Evolutionary conservation across 2,329 filamentous ascomycete genomes (phyloP), one percentile per base, ranked within the genome.

Genomic region (Biscogniauxia sp.): DNA sequence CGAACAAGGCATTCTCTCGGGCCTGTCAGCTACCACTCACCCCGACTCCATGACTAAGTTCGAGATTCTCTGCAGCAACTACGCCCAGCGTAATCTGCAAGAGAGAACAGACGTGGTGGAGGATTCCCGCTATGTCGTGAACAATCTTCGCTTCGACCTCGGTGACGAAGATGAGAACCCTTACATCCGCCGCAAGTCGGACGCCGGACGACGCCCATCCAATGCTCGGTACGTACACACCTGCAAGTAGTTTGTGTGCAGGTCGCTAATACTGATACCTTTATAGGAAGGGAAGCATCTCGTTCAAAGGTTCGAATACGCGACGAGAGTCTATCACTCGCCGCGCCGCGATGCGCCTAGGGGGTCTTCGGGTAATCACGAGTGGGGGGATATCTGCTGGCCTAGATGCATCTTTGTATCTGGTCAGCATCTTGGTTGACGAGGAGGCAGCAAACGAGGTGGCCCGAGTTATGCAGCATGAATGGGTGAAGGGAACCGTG

Each of bases 71-170:
- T 93, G 90, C 81, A 90, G 89, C 75, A 87, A 91, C 66, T 86
- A 87, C 54, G 85, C 89, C 53, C 85, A 86, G 60, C 82, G 87
- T 64, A 87, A 91, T 74, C 80, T 90, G 67, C 84, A 86, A 59
- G 89, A 93, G 79, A 88, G 90, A 72, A 92, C 90, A 69, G 91
- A 95, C 72, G 89, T 95, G 65, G 84, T 94, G 71, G 91, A 95
- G 72, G 88, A 91, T 65, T 83, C 84, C 72, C 85, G 91, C 72
- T 96, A 95, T 73, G 91, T 96, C 20, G 92, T 96, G 75, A 96
- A 96, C 82, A 95, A 96, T 78, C 88, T 93, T 61, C 89, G 92
- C 68, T 96, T 94, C 75, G 91, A 95, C 69, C 81, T 95, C 68
- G 89, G 89, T 62, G 87, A 93, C 72, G 86, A 90, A 71, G 90